Base-by-base conservation (phyloP, 495 filamentous ascomycete genomes). In the Penicillium canariense region DNA sequence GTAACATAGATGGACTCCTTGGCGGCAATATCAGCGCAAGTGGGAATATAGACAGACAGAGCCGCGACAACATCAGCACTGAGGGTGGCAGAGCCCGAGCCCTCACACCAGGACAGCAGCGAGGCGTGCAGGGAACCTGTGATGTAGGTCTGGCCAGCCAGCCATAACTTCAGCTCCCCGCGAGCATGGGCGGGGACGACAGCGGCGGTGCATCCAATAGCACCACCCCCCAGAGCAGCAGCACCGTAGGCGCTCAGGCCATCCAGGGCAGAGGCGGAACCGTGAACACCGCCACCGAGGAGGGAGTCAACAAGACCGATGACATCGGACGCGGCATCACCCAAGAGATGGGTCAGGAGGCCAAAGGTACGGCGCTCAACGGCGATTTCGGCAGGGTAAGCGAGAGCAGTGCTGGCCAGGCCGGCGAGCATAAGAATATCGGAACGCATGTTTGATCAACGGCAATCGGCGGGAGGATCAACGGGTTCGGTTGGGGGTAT, bases 191-290 rank as follows among this genome's bases (percentile, higher is more conserved):
- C 48, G 36, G 69, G 54, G 35, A 76, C 63, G n/a, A 43, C 46
- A 39, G 61, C 63, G 34, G 69, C 61, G 55, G 59, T 66, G 60
- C 68, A 70, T 62, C 75, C 75, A 45, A 76, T 49, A 52, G 69
- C 69, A 68, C 68, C 65, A 57, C 69, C 69, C 44, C 68, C 54
- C 6, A 76, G 66, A 39, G 73, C 75, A 14, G 72, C 75, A 39
- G 73, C 73, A 58, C 61, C 73, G 50, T 66, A 52, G n/a, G 68
- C 66, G 47, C 57, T 67, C 50, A 77, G 60, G 25, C 67, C 69
- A 56, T 40, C 47, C 43, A 75, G 63, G 36, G 71, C 27, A 20
- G 49, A 52, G 14, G 43, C 53, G 11, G 65, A 56, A 52, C 47
- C 57, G 8, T 58, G 34, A 22, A 59, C 50, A 23, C 56, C 56